Evolutionary conservation across 345 rosid species (phyloP).

Genomic region (Citrus unshiu): DNA sequence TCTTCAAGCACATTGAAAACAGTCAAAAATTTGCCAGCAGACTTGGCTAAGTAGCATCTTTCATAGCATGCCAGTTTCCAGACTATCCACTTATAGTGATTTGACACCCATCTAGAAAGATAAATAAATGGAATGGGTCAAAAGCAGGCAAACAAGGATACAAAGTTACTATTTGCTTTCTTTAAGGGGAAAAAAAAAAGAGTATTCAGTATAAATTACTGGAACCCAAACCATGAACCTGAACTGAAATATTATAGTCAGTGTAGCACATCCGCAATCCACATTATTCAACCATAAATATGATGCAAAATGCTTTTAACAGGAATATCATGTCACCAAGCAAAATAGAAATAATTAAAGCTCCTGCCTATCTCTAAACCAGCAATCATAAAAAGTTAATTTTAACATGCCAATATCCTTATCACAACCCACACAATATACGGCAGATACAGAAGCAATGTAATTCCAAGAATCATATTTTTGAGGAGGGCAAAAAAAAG

Average conservation of each 20-base stretch:
- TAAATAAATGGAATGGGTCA: slow-evolving; percentile 1
- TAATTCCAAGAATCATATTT: background rate
- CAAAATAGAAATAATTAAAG: background rate
- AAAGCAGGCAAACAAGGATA: background rate
- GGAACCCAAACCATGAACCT: background rate
- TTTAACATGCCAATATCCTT: background rate
- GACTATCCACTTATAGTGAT: slow-evolving; percentile 92
- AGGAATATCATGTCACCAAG: background rate
- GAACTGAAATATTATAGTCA: background rate
- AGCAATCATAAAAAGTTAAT: background rate
- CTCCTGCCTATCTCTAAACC: background rate
- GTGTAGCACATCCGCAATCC: background rate
- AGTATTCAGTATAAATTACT: background rate
- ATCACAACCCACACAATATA: background rate
- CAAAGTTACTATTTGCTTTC: background rate
- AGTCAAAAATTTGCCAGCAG: slow-evolving; percentile 62
- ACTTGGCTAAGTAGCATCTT: slow-evolving; percentile 49
- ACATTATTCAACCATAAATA: background rate
- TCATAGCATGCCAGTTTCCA: slow-evolving; percentile 94
- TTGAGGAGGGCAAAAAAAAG: background rate
- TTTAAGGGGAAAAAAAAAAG: background rate
- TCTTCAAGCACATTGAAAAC: slow-evolving; percentile 81
- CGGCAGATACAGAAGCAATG: background rate
- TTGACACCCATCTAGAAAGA: slow-evolving; percentile 70
- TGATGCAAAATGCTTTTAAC: background rate